Evolutionary conservation across 2,329 filamentous ascomycete genomes (phyloP).

Genomic region (Mycosphaerelloides madeirae): DNA sequence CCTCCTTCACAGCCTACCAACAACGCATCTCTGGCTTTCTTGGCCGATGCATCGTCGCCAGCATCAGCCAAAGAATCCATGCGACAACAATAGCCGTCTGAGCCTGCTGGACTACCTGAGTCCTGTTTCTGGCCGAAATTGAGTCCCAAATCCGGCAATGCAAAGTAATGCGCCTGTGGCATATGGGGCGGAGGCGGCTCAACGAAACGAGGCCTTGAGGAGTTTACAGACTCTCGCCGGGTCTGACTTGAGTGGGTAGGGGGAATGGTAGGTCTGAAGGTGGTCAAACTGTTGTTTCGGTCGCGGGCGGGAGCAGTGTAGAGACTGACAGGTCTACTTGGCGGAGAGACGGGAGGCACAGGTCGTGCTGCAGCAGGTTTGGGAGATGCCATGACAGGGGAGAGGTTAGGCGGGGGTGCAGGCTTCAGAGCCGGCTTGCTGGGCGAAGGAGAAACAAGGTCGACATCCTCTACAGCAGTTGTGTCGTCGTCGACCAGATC

Average conservation of each 20-base stretch:
- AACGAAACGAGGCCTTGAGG: slow-evolving; percentile 18
- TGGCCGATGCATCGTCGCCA: slow-evolving; percentile 42
- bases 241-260: slow-evolving; percentile 6
- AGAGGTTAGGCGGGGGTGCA: slow-evolving; percentile 3
- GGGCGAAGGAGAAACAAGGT: slow-evolving; percentile 5
- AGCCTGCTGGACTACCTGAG: slow-evolving; percentile 34
- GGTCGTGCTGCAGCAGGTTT: slow-evolving; percentile 12
- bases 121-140: slow-evolving; percentile 22
- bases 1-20: slow-evolving; percentile 76
- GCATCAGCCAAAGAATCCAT: slow-evolving; percentile 64
- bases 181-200: slow-evolving; percentile 33
- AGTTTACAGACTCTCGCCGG: slow-evolving; percentile 22
- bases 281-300: slow-evolving; percentile 9
- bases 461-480: slow-evolving; percentile 11
- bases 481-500: slow-evolving; percentile 17
- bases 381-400: slow-evolving; percentile 13
- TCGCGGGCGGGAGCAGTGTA: slow-evolving; percentile 8
- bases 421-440: slow-evolving; percentile 4
- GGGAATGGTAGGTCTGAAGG: slow-evolving; percentile 4
- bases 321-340: slow-evolving; percentile 12
- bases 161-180: slow-evolving; percentile 33
- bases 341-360: slow-evolving; percentile 13
- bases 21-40: slow-evolving; percentile 57
- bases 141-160: slow-evolving; percentile 29
- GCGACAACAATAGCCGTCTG: slow-evolving; percentile 69